phyloP scores from a whole-genome alignment of 768 basidiomycete genomes.

The Asterophora lycoperdoides region DNA sequence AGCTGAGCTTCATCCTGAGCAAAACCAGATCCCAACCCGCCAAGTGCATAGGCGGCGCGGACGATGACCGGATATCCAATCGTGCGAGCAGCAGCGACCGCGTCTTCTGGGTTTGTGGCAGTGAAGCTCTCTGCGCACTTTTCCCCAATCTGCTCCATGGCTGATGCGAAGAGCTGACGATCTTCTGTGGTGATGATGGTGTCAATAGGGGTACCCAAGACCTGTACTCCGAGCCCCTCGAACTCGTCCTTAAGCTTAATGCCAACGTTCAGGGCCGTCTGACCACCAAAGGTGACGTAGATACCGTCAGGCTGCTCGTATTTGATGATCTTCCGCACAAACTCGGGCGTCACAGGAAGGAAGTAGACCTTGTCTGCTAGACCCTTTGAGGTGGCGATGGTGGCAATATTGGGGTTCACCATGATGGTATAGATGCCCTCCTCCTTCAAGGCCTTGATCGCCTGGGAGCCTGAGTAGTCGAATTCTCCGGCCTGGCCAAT shows the following conservation, averaged over 20 bases:
- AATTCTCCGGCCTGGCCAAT: conserved; percentile 99
- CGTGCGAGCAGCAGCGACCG: conserved; percentile 68
- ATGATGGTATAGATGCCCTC: conserved; percentile 99
- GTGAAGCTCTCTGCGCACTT: conserved; percentile 88
- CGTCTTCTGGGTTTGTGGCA: conserved; percentile 84
- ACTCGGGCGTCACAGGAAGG: conserved; percentile 96
- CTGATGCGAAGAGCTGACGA: conserved; percentile 86
- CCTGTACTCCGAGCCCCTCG: conserved; percentile 80
- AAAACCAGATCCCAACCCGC: conserved; percentile 93
- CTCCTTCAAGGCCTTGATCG: conserved; percentile 98
- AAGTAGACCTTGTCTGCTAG: conserved; percentile 99
- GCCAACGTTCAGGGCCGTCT: conserved; percentile 95
- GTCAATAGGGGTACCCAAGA: conserved; percentile 94
- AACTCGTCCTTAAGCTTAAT: conserved; percentile 99
- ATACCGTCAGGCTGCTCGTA: conserved; percentile 99
- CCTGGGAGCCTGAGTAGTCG: conserved; percentile 98
- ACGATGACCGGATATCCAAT: conserved; percentile 97
- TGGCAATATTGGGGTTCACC: conserved; percentile 98
- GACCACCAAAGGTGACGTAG: conserved; percentile 97
- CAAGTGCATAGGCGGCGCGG: conserved; percentile 93
- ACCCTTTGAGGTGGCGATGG: conserved; percentile 95
- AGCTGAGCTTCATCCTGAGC: conserved; percentile 93
- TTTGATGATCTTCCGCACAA: conserved; percentile 96
- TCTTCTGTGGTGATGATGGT: conserved; percentile 98
- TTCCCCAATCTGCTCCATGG: conserved; percentile 95